Evolutionary conservation across 106 monocot genomes (phyloP).

Genomic region (Triglochin maritima): DNA sequence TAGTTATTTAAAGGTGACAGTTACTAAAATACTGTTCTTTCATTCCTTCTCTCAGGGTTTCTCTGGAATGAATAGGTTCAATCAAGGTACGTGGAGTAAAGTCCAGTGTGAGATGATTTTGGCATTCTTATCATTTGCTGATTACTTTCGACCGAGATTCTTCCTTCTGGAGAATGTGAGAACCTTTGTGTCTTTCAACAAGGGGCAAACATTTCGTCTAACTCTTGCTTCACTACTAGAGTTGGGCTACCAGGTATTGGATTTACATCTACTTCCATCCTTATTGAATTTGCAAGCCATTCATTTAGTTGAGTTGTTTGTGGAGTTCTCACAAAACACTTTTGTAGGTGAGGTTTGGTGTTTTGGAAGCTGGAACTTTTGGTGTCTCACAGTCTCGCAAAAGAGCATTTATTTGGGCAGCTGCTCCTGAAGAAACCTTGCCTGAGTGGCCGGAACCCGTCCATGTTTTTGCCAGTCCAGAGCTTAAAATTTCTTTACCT

Average conservation of each 20-base stretch:
- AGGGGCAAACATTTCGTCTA: constrained; percentile 90
- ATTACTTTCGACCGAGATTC: constrained; percentile 83
- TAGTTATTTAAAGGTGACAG: background rate
- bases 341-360: constrained; percentile 91
- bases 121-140: constrained; percentile 92
- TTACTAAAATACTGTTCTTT: background rate
- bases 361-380: constrained; percentile 91
- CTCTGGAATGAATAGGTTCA: constrained; percentile 99
- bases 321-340: background rate
- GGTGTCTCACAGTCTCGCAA: constrained; percentile 98
- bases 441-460: constrained; percentile 99
- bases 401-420: constrained; percentile 98
- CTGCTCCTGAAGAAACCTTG: constrained; percentile 75
- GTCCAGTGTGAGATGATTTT: constrained; percentile 99
- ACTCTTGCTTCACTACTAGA: constrained; percentile 92
- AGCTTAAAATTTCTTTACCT: constrained; percentile 64
- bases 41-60: constrained; percentile 55
- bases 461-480: constrained; percentile 91
- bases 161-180: constrained; percentile 98
- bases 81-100: constrained; percentile 89
- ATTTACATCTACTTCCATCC: background rate
- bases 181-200: constrained; percentile 96
- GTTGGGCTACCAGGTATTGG: constrained; percentile 91
- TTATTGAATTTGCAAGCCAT: too few species aligned
- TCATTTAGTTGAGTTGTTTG: too few species aligned